Base-by-base conservation (phyloP, 1,139 yeast genomes). In the Ogataea hybrid region DNA sequence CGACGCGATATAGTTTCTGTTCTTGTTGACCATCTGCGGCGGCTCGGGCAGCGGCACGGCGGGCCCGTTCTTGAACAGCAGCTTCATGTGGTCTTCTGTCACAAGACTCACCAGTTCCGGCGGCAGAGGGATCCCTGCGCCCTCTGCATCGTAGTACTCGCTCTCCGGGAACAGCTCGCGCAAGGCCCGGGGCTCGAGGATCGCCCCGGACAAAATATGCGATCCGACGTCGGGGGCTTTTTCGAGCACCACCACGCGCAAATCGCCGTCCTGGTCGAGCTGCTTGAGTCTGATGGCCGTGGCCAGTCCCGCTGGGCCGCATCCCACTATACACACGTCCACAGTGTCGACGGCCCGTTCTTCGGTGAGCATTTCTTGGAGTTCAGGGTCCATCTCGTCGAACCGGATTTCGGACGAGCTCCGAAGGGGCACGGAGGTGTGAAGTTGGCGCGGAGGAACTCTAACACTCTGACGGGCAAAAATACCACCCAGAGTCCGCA, bases 231-330 rank as follows among this genome's bases (percentile, higher is more conserved):
- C 97, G 7, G 90, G 81, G 1, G 96, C 95, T 60, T 92, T 92
- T 54, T 92, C 98, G 41, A 92, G 70, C 1, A 92, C 90, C 12
- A 92, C 83, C 35, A 92, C 95, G 46, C 98, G 71, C 40, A 85
- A 65, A 36, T 84, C 84, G 3, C 86, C 92, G 12, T 73, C 64
- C 38, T 71, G 68, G 58, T 92, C 97, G 35, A 90, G 67, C 58
- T 88, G 96, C 61, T 92, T 92, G 53, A 89, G 69, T 51, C 77
- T 76, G 50, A 92, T 92, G 11, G 97, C 98, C 1, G 98, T 84
- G 1, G 96, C 92, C 42, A 92, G 70, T 9, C 98, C 98, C 1
- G 97, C 95, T 4, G 97, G 97, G 0, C 98, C 98, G 32, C 95
- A 98, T 29, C 98, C 98, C 1, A 92, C 96, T 37, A 92, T 88